phyloP scores from a whole-genome alignment of 1,284 basidiomycete species.

The Thelephora terrestris region DNA sequence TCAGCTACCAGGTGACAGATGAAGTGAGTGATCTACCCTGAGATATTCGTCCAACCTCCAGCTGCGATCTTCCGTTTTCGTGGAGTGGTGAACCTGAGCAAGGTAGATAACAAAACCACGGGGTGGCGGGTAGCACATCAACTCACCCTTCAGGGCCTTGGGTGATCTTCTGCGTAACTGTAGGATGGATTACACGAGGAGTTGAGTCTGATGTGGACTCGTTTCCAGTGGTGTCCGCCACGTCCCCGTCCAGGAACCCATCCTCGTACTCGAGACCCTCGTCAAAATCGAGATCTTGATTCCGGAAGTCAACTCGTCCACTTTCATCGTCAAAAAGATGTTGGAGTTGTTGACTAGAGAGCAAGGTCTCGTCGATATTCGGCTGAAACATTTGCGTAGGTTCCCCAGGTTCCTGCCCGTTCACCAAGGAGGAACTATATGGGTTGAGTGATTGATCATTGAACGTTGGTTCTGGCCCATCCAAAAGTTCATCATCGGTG shows the following conservation, averaged over 20 bases:
- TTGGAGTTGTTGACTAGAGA: conserved; percentile 42
- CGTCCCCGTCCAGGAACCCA: conserved; percentile 20
- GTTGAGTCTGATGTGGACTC: conserved; percentile 12
- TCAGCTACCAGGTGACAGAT: neutral
- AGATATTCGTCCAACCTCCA: conserved; percentile 15
- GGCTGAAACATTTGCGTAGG: conserved; percentile 17
- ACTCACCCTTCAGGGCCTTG: conserved; percentile 1
- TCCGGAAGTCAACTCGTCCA: conserved; percentile 22
- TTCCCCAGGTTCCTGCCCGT: conserved; percentile 8
- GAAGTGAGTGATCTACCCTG: conserved; percentile 6
- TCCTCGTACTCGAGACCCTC: conserved; percentile 21
- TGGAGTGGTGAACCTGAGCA: neutral
- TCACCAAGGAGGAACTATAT: neutral
- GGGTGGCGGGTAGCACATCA: neutral
- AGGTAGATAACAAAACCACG: neutral
- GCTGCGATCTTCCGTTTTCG: conserved; percentile 12
- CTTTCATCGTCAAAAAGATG: conserved; percentile 28
- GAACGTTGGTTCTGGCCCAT: conserved; percentile 1
- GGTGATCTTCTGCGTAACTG: conserved; percentile 4
- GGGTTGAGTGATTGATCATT: neutral
- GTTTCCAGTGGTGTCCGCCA: conserved; percentile 23
- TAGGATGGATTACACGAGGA: conserved; percentile 1
- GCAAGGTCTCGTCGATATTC: conserved; percentile 45
- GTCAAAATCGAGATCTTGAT: conserved; percentile 8
- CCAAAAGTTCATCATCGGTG: neutral